These are phyloP conservation scores for Plasmodium billcollinsi DNA, from an alignment of 169 alveolate genomes.

Conservation along the genomic window DNA sequence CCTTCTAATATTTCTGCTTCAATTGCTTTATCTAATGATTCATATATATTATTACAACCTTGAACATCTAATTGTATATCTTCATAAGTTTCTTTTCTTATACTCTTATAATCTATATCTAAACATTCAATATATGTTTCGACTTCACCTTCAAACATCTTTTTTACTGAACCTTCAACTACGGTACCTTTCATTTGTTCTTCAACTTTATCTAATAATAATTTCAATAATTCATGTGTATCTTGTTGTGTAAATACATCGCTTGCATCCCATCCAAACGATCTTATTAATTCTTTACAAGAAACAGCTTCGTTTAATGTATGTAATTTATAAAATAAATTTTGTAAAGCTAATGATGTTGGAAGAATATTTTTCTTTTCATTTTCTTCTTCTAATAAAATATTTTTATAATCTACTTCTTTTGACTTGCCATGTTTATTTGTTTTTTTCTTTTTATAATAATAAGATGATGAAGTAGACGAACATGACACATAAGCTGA, in stretches of 20 bases:
- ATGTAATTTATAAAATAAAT: slow-evolving; percentile 93
- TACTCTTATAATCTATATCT: slow-evolving; percentile 93
- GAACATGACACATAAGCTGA: slow-evolving; percentile 57
- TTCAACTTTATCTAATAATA: slow-evolving; percentile 95
- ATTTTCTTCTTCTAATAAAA: slow-evolving; percentile 87
- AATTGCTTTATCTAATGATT: slow-evolving; percentile 92
- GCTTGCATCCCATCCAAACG: slow-evolving; percentile 97
- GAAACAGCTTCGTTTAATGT: slow-evolving; percentile 93
- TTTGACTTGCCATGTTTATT: slow-evolving; percentile 73
- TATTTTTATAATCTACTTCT: slow-evolving; percentile 83
- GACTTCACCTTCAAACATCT: slow-evolving; percentile 96
- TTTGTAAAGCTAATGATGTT: slow-evolving; percentile 91
- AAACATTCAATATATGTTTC: slow-evolving; percentile 96
- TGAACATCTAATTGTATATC: slow-evolving; percentile 95
- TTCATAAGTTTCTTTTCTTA: slow-evolving; percentile 90
- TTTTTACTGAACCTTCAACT: slow-evolving; percentile 95
- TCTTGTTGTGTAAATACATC: slow-evolving; percentile 98
- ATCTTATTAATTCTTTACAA: slow-evolving; percentile 91
- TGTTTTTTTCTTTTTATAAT: slow-evolving; percentile 42
- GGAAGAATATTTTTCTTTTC: slow-evolving; percentile 88
- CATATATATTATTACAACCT: slow-evolving; percentile 93
- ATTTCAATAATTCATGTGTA: slow-evolving; percentile 95
- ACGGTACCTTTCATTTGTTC: slow-evolving; percentile 97
- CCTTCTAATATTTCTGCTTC: slow-evolving; percentile 95
- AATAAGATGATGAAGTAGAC: slow-evolving; percentile 45